A percentile compares a stretch with the other conserved stretches of the same genome.
phyloP scores from a whole-genome alignment of 2,329 filamentous ascomycete species.

The Phaeosphaeriaceae sp. region DNA sequence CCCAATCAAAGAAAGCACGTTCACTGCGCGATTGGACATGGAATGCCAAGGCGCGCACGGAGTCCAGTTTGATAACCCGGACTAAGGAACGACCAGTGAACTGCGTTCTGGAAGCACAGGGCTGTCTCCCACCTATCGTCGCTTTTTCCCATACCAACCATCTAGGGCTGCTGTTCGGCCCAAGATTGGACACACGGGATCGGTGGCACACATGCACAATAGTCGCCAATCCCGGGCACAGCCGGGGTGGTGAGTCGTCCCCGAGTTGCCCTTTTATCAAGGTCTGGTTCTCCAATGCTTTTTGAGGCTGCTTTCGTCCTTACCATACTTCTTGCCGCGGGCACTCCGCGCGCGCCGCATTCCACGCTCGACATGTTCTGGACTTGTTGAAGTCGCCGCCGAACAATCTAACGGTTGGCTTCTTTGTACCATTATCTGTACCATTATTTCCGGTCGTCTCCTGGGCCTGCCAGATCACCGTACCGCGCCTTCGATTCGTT shows the following conservation, averaged over 20 bases:
- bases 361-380: slow-evolving; percentile 21
- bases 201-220: slow-evolving; percentile 5
- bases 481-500: neutral
- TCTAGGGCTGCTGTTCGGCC: slow-evolving; percentile 10
- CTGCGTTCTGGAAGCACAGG: slow-evolving; percentile 10
- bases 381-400: slow-evolving; percentile 14
- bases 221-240: slow-evolving; percentile 3
- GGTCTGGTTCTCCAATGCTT: slow-evolving; percentile 20
- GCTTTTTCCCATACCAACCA: slow-evolving; percentile 22
- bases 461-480: neutral
- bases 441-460: slow-evolving; percentile 12
- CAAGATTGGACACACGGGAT: slow-evolving; percentile 13
- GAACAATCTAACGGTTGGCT: slow-evolving; percentile 5
- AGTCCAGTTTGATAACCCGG: slow-evolving; percentile 15
- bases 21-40: slow-evolving; percentile 22
- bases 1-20: slow-evolving; percentile 29
- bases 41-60: slow-evolving; percentile 6
- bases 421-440: slow-evolving; percentile 20
- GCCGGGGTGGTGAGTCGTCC: slow-evolving; percentile 12
- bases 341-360: slow-evolving; percentile 20
- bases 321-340: slow-evolving; percentile 21
- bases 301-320: slow-evolving; percentile 19
- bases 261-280: slow-evolving; percentile 22
- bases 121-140: slow-evolving; percentile 1
- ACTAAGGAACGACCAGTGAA: slow-evolving; percentile 25